phyloP scores from a whole-genome alignment of 257 asterid species.

The Lavandula angustifolia region DNA sequence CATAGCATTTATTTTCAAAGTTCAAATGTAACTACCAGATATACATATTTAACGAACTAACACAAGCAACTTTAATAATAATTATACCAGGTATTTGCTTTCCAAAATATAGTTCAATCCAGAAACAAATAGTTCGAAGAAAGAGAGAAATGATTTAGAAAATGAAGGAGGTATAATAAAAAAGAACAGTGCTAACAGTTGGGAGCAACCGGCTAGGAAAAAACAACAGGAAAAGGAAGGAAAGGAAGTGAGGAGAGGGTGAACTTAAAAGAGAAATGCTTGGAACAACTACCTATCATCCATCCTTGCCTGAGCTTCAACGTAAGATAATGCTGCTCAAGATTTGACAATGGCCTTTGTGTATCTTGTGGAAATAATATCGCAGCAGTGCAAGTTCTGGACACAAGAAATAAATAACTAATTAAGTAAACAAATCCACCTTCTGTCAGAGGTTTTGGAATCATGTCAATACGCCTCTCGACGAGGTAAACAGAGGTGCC shows the following conservation, averaged over 20 bases:
- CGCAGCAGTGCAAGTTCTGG: constrained; percentile 21
- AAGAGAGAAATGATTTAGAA: constrained; percentile 20
- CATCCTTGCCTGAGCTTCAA: constrained; percentile 99
- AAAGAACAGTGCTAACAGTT: neutral
- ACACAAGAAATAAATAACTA: constrained; percentile 23
- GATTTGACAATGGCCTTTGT: constrained; percentile 90
- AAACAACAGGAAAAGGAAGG: neutral
- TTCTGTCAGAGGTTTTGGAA: constrained; percentile 98
- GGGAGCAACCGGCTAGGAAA: constrained; percentile 8
- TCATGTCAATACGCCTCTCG: constrained; percentile 98
- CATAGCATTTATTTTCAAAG: too few species aligned
- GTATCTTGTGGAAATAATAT: constrained; percentile 69
- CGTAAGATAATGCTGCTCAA: constrained; percentile 91
- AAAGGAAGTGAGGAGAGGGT: neutral
- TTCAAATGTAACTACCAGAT: too few species aligned
- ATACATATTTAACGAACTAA: too few species aligned
- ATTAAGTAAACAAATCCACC: constrained; percentile 47
- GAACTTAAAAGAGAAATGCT: neutral
- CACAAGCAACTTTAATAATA: too few species aligned
- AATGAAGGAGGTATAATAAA: neutral
- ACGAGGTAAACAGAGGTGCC: constrained; percentile 99
- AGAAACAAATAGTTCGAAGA: constrained; percentile 10
- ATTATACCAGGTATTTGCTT: too few species aligned
- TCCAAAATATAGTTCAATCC: too few species aligned
- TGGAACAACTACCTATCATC: constrained; percentile 71